phyloP scores from a whole-genome alignment of 805 yeast species.

The Priceomyces melissophilus region DNA sequence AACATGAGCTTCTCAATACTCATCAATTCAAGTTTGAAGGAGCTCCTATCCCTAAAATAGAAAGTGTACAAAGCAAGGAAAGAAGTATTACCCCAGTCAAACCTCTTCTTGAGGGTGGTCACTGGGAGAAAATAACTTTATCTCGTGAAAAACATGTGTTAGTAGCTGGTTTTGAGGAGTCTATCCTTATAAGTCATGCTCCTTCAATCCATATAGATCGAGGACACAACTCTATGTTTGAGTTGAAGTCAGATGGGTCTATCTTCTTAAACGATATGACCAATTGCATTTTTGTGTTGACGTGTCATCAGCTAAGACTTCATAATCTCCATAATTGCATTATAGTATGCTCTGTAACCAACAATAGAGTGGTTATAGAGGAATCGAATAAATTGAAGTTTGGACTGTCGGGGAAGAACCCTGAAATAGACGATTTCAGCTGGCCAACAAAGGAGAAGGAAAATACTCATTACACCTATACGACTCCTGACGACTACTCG shows the following conservation, averaged over 20 bases:
- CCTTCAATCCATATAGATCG: slow-evolving; percentile 21
- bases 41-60: slow-evolving; percentile 18
- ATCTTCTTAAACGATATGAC: slow-evolving; percentile 22
- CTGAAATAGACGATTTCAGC: slow-evolving; percentile 28
- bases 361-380: slow-evolving; percentile 28
- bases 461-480: slow-evolving; percentile 1
- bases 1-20: slow-evolving; percentile 12
- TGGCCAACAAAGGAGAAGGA: slow-evolving; percentile 16
- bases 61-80: not conserved
- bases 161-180: slow-evolving; percentile 11
- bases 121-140: slow-evolving; percentile 4
- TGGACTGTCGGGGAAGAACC: slow-evolving; percentile 5
- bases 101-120: slow-evolving; percentile 1
- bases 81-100: slow-evolving; percentile 1
- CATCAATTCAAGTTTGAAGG: slow-evolving; percentile 26
- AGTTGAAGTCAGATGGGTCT: slow-evolving; percentile 26
- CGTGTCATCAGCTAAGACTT: slow-evolving; percentile 30
- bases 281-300: slow-evolving; percentile 14
- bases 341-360: slow-evolving; percentile 16
- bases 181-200: slow-evolving; percentile 7
- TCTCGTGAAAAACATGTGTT: slow-evolving; percentile 8
- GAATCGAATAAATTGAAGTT: slow-evolving; percentile 18
- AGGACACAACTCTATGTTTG: slow-evolving; percentile 14
- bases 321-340: slow-evolving; percentile 18
- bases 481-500: not conserved